Conservation (phyloP, 75 land plant species). For the Cryptomeria japonica region DNA sequence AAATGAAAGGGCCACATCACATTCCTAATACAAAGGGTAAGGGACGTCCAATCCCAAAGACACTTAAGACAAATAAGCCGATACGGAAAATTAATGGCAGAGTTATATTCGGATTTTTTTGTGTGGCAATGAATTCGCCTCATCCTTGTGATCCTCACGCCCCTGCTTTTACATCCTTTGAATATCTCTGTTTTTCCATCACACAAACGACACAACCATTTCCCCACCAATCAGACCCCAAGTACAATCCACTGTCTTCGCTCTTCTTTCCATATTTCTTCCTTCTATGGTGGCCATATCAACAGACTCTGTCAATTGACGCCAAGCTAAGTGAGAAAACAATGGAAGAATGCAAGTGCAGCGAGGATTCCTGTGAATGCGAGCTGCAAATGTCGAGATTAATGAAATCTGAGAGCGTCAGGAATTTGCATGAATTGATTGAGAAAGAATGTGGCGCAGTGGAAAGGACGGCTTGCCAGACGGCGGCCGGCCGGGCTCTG, state of each 20-base stretch:
- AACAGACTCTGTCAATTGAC: not conserved
- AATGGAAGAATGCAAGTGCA: not conserved
- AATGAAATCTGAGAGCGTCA: slow-evolving; percentile 30
- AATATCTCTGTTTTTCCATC: not conserved
- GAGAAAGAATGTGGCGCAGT: slow-evolving; percentile 58
- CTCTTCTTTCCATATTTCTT: not conserved
- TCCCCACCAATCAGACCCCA: not conserved
- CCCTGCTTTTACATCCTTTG: not conserved
- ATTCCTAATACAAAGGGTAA: no score
- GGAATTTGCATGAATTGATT: slow-evolving; percentile 49
- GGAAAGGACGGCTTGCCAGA: slow-evolving; percentile 71
- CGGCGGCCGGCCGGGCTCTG: slow-evolving; percentile 82
- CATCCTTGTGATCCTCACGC: not conserved
- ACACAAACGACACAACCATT: not conserved
- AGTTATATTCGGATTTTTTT: not conserved
- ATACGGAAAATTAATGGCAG: not conserved
- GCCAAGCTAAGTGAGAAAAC: not conserved
- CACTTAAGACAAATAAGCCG: not conserved
- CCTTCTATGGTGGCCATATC: not conserved
- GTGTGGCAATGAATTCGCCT: not conserved
- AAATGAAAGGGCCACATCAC: no score
- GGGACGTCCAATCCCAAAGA: no score
- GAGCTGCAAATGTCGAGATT: slow-evolving; percentile 53
- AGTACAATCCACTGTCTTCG: not conserved
- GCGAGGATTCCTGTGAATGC: not conserved